Percentiles rank a stretch among this genome's conserved stretches.
Evolutionary conservation across 192 early-diverging fungal species (phyloP).

Genomic region (Mortierella hygrophila): DNA sequence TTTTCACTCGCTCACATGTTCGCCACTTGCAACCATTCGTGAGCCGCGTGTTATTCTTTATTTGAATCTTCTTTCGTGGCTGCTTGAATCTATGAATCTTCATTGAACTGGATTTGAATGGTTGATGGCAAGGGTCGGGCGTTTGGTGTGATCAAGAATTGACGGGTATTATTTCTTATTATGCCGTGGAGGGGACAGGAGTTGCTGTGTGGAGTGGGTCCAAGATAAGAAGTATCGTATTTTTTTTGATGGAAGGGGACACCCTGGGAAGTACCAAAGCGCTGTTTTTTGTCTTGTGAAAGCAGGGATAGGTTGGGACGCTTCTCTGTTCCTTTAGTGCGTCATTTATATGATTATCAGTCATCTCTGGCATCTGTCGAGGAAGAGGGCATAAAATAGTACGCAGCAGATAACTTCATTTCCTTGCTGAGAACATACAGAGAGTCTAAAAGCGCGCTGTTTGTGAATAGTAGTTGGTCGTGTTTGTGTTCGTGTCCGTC

Average conservation of each 20-base stretch:
- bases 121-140: background rate
- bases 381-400: background rate
- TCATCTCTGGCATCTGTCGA: background rate
- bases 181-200: background rate
- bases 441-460: background rate
- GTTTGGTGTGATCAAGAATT: background rate
- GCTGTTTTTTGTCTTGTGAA: background rate
- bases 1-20: background rate
- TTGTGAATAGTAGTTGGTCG: background rate
- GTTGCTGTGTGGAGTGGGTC: background rate
- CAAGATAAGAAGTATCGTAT: background rate
- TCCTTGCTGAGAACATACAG: background rate
- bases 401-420: slow-evolving; percentile 3
- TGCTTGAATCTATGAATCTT: background rate
- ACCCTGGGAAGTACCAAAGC: background rate
- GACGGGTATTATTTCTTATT: background rate
- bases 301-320: background rate
- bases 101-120: background rate
- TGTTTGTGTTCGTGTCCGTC: background rate
- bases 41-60: slow-evolving; percentile 3
- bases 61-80: background rate
- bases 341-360: background rate
- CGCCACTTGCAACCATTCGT: background rate
- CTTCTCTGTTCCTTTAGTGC: background rate
- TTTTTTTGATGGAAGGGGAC: background rate